Base-by-base conservation (phyloP, 176 grass and related monocot species). In the Triticum monococcum region DNA sequence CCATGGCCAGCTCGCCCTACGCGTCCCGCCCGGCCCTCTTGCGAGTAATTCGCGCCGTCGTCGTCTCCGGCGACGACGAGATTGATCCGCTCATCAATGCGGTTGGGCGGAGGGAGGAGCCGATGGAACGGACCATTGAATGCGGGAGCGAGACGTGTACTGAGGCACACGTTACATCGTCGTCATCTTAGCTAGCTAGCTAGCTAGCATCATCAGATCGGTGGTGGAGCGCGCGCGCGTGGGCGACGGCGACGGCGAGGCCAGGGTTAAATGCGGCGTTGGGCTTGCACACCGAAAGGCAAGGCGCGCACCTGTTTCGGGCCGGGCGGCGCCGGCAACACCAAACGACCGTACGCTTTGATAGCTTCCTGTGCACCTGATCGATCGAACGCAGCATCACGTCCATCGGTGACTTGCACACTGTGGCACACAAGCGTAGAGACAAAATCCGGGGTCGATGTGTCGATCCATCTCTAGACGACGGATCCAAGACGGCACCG, bases 71-170 rank as follows among this genome's bases (percentile, higher is more conserved):
- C 69, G 69, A 24, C 38, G n/a, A 72, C 70, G 70, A 73, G n/a
- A 23, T 43, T 38, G 77, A 64, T 79, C 18, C 3, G 71, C 60
- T 48, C 43, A 77, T 85, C 60, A 52, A 56, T 69, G 74, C 64
- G 14, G 46, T 40, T 79, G 74, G 56, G 24, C 28, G 25, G 30
- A n/a, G 74, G 56, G 24, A 40, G 25, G 30, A n/a, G 14, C 20
- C 20, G 75, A 61, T 45, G n/a, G 36, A 12, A 7, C 23, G 16
- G 5, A 2, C 23, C 3, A 30, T 46, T 46, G 12, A 80, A 46
- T 80, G 78, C 24, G 17, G 9, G 23, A 64, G 23, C 35, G 77
- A 5, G 35, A 63, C 52, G 75, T 13, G 2, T 37, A 45, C 54
- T 23, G 70, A 38, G 50, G 50, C 50, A 54, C 50, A 54, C 50